Base-by-base conservation (phyloP, 169 alveolate species). In the Condylostoma magnum region DNA sequence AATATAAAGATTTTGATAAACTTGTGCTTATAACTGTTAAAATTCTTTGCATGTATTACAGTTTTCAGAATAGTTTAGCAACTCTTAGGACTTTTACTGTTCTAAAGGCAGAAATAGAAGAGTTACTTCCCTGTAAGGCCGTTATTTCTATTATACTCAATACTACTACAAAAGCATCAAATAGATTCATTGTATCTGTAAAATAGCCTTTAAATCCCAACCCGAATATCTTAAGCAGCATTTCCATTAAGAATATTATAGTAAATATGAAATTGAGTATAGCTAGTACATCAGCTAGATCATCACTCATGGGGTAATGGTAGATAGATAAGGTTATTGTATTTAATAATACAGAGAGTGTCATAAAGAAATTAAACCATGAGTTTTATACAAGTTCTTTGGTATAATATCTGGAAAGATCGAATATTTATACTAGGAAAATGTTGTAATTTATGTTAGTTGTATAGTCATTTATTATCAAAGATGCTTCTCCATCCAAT, bases 11-110 rank as follows among this genome's bases (percentile, higher is more conserved):
- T 27, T 67, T 48, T 41, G 80, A 58, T 22, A 84, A 57, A 10
- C 18, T 41, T 41, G 12, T 41, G 18, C 12, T 41, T 41, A 90
- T 83, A n/a, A 82, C 84, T n/a, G 52, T 68, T 12, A 87, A 78
- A 63, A 87, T 90, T 20, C 71, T 57, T 47, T 83, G 77, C 97
- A 93, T 93, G 12, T 86, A 82, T 63, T 87, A 58, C 51, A 93
- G 33, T 52, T 81, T 79, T 68, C 95, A 79, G 38, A 93, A 71
- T 27, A 90, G 78, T 51, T 90, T 85, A 5, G 96, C 92, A 3
- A 93, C 90, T 81, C 97, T 79, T 22, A 93, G 65, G 4, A 90
- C 93, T 74, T 96, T 78, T 15, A 93, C 79, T 0, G 94, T 65
- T 67, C 92, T 67, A 69, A 91, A 87, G 0, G 93, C 94, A 38